Evolutionary conservation across 108 stramenopile genomes (phyloP), one percentile per base, ranked within the genome.

Genomic region (Cylindrotheca closterium): DNA sequence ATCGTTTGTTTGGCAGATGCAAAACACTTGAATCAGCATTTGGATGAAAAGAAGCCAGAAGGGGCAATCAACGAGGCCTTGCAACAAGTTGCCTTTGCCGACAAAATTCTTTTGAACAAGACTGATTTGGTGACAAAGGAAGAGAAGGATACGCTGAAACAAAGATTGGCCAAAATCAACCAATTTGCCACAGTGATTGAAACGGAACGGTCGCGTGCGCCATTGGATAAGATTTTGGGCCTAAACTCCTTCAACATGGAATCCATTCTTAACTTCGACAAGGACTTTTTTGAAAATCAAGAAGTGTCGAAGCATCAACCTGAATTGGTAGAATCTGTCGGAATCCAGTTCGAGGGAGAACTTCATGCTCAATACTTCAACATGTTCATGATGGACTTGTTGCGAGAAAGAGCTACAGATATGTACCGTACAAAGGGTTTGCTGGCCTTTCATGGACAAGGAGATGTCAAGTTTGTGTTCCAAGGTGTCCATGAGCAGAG

Each of bases 401-500:
- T 97, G 27, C 71, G 84, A 28, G 89, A 88, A 49, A 88, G 94
- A 47, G 96, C 94, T 1, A 94, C 89, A 5, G 94, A 97, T 65
- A 59, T 97, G 12, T 97, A 96, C 72, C 86, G 96, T 15, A 83
- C 92, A 56, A 97, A 97, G 86, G 96, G 96, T 28, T 58, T 97
- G 54, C 70, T 97, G 61, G 77, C 79, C 55, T 97, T 97, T 65
- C 94, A 94, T 71, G 94, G 94, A 21, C 95, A 97, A 65, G 96
- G 95, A 12, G 80, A 95, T 75, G 83, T 87, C 21, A 96, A 96
- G 69, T 97, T 97, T 79, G 96, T 97, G 8, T 97, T 97, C 69
- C 96, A 97, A 74, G 96, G 96, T 28, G 96, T 97, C 4, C 96
- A 97, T 76, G 96, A 97, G 66, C 96, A 97, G 75, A 97, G 94